These are phyloP conservation scores for Penicillium goetzii DNA, from an alignment of 495 filamentous ascomycete species.

Conservation along the genomic window DNA sequence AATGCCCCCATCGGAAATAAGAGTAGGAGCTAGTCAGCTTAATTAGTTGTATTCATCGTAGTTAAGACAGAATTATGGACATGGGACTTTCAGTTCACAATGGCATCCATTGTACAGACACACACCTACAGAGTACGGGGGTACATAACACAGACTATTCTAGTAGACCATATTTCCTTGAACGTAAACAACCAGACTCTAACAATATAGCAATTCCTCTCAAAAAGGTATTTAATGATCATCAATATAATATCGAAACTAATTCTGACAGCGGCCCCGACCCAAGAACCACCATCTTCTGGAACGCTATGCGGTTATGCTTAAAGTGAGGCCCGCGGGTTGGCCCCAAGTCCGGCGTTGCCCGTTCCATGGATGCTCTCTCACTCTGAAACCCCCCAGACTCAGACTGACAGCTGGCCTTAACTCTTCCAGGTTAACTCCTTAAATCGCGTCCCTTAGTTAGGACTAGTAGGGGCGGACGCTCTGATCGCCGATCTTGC, in stretches of 20 bases:
- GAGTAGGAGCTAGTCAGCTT: neutral
- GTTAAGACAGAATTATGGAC: neutral
- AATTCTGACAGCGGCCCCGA: constrained; percentile 30
- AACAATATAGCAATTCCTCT: no score
- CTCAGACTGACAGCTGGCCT: constrained; percentile 8
- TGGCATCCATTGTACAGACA: neutral
- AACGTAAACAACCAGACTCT: no score
- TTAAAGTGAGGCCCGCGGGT: constrained; percentile 21
- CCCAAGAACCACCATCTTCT: constrained; percentile 23
- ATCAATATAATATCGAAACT: no score
- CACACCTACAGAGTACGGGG: no score
- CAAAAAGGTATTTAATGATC: no score
- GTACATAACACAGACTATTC: neutral
- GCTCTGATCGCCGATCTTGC: constrained; percentile 7
- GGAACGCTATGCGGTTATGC: constrained; percentile 29
- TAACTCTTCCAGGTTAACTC: neutral
- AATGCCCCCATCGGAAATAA: neutral
- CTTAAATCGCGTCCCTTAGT: neutral
- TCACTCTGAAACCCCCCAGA: neutral
- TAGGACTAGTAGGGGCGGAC: neutral
- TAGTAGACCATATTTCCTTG: no score
- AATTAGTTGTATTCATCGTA: neutral
- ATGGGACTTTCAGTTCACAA: neutral
- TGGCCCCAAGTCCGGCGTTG: neutral
- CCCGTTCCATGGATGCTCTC: constrained; percentile 18